Percentiles rank a stretch among this genome's conserved stretches.
These are phyloP conservation scores for Teunomyces lycoperdinae DNA, from an alignment of 805 yeast genomes.

Conservation along the genomic window DNA sequence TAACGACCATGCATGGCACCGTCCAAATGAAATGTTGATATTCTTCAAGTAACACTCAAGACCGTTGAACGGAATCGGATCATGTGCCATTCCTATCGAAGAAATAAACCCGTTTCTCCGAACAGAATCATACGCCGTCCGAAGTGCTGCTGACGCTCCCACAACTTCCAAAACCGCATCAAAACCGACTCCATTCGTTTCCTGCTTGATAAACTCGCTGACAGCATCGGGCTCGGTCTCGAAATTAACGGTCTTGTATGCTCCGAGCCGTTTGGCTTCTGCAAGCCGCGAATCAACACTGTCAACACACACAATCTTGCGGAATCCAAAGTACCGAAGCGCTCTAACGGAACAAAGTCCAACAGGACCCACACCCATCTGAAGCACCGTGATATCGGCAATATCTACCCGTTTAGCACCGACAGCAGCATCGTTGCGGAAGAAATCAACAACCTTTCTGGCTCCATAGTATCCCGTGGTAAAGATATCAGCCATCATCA, in stretches of 20 bases:
- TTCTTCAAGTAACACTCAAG: constrained; percentile 58
- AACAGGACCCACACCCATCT: constrained; percentile 61
- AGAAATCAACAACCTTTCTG: constrained; percentile 44
- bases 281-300: constrained; percentile 46
- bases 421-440: constrained; percentile 29
- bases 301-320: constrained; percentile 47
- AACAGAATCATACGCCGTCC: constrained; percentile 50
- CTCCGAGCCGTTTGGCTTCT: constrained; percentile 48
- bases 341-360: constrained; percentile 52
- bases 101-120: constrained; percentile 58
- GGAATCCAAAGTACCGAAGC: constrained; percentile 44
- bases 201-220: constrained; percentile 25
- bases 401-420: constrained; percentile 9
- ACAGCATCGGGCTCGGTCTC: constrained; percentile 30
- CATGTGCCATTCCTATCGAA: constrained; percentile 62
- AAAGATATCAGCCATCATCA: constrained; percentile 63
- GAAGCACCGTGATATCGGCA: constrained; percentile 40
- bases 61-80: constrained; percentile 53
- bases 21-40: constrained; percentile 55
- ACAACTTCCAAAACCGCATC: constrained; percentile 63
- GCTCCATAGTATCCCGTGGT: constrained; percentile 63
- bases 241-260: constrained; percentile 45
- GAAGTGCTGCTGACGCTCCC: constrained; percentile 52
- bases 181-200: constrained; percentile 50
- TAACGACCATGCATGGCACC: constrained; percentile 60